Base-by-base conservation (phyloP, 2,329 filamentous ascomycete species). In the Colletotrichum noveboracense region DNA sequence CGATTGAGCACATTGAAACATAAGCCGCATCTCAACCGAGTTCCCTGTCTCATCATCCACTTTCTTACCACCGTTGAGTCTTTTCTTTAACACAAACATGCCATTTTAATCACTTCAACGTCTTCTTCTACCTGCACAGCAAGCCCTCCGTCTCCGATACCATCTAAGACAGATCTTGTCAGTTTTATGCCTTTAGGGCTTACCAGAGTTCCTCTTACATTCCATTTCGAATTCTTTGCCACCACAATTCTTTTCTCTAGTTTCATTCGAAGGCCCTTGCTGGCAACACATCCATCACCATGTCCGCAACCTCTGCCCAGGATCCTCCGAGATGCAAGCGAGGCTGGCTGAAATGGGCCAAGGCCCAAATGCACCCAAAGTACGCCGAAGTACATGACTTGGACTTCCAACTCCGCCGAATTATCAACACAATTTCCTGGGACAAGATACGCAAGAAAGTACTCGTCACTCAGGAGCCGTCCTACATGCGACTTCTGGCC, bases 161-260 rank as follows among this genome's bases (percentile, higher is more conserved):
- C 18, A 12, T 43, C 38, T 18, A 43, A 43, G 18, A 4, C 16
- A 10, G 0, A 2, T 43, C 9, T 12, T 43, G 18, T 43, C 5
- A 0, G 9, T n/a, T n/a, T 6, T 1, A 10, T n/a, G n/a, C 0
- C 38, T 6, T 43, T 43, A 5, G 18, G n/a, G 38, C 3, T 43
- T 43, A 43, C 5, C 0, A 8, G 0, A n/a, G n/a, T 5, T n/a
- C 9, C 5, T 43, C 0, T 1, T 3, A 12, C 38, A 2, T 43
- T n/a, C n/a, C 18, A 18, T 43, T 43, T 43, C 38, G 18, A 43
- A 10, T 43, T n/a, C 9, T 43, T 43, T 18, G 36, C 0, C 36
- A 38, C 16, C 16, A 38, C 1, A 18, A 5, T 9, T 18, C 14
- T 0, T 38, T 38, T 38, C 7, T 16, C 16, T 38, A 9, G 4